These are phyloP conservation scores for Starmerella etchellsii DNA, from an alignment of 805 yeast species.

Conservation along the genomic window DNA sequence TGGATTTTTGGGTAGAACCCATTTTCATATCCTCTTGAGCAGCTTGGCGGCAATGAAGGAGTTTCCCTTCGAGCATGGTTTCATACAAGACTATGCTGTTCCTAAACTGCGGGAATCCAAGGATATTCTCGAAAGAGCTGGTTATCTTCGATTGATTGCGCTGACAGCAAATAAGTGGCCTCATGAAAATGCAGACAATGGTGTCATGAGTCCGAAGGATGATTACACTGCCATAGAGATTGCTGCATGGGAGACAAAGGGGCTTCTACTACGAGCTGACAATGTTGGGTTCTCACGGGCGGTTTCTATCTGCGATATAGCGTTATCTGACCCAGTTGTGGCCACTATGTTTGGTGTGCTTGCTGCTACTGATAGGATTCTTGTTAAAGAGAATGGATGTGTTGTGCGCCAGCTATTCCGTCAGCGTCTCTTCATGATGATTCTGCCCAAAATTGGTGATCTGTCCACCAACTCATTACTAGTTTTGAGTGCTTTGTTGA, in stretches of 20 bases:
- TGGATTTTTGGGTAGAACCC: not conserved
- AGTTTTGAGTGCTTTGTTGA: constrained; percentile 54
- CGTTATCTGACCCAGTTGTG: constrained; percentile 30
- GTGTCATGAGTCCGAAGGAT: too few species aligned
- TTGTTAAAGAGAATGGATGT: constrained; percentile 42
- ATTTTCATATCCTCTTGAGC: constrained; percentile 13
- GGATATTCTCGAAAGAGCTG: constrained; percentile 31
- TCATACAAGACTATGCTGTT: constrained; percentile 34
- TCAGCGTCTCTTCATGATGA: constrained; percentile 58
- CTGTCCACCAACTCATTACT: constrained; percentile 36
- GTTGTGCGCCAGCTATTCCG: constrained; percentile 60
- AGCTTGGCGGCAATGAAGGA: constrained; percentile 6
- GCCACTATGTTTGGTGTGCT: constrained; percentile 52
- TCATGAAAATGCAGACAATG: not conserved
- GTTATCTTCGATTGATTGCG: constrained; percentile 44
- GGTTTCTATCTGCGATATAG: constrained; percentile 27
- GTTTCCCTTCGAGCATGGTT: constrained; percentile 6
- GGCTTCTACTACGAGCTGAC: constrained; percentile 48
- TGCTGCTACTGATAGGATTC: constrained; percentile 52
- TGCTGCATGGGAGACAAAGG: constrained; percentile 60
- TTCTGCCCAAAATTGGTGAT: constrained; percentile 45
- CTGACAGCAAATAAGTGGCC: constrained; percentile 48
- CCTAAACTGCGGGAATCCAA: constrained; percentile 30
- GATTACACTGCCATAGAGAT: constrained; percentile 34
- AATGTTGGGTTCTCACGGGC: constrained; percentile 28